These are phyloP conservation scores for Talaromyces sp. DNA, from an alignment of 2,329 filamentous ascomycete species.

Conservation along the genomic window DNA sequence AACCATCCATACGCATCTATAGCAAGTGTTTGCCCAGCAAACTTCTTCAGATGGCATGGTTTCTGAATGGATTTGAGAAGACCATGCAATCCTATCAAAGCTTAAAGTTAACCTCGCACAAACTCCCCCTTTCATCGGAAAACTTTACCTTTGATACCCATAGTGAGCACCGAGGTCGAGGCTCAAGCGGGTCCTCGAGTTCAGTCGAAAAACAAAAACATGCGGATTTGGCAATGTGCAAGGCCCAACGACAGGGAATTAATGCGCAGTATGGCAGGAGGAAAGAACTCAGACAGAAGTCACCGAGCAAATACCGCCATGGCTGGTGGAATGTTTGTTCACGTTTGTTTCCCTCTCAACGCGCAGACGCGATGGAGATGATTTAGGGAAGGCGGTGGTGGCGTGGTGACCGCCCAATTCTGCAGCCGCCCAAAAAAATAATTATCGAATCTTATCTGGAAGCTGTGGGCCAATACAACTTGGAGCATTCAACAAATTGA, in stretches of 20 bases:
- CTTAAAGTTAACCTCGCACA: slow-evolving; percentile 6
- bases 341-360: slow-evolving; percentile 32
- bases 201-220: slow-evolving; percentile 28
- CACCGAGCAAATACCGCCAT: slow-evolving; percentile 23
- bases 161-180: slow-evolving; percentile 33
- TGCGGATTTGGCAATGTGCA: slow-evolving; percentile 11
- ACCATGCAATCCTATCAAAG: slow-evolving; percentile 72
- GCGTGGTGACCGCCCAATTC: slow-evolving; percentile 35
- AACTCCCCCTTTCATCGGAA: slow-evolving; percentile 1
- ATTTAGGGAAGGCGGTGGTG: slow-evolving; percentile 23
- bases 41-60: slow-evolving; percentile 82
- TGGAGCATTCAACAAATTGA: too few relatives aligned
- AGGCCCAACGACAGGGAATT: slow-evolving; percentile 8
- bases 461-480: not conserved
- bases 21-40: slow-evolving; percentile 83
- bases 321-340: slow-evolving; percentile 37
- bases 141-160: slow-evolving; percentile 50
- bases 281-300: slow-evolving; percentile 8
- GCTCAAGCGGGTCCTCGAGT: slow-evolving; percentile 33
- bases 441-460: slow-evolving; percentile 16
- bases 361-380: slow-evolving; percentile 35
- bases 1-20: slow-evolving; percentile 98
- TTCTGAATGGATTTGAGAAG: slow-evolving; percentile 96
- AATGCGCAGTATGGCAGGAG: slow-evolving; percentile 5
- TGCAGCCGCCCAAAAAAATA: slow-evolving; percentile 34